Evolutionary conservation across 2,329 filamentous ascomycete species (phyloP).

Genomic region (Dactylellina leptospora): DNA sequence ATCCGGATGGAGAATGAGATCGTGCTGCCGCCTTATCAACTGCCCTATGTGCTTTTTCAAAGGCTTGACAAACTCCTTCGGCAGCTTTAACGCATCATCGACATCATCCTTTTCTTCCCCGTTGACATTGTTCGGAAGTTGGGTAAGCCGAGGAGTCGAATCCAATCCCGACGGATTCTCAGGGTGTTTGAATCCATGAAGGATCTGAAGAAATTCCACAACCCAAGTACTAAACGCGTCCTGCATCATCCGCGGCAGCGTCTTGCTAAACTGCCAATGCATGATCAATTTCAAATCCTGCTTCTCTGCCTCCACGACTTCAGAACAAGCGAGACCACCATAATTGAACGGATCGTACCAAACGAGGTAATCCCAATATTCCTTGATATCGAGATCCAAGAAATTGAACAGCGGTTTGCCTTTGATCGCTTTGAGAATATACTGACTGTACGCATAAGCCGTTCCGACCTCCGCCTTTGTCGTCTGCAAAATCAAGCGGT

Average conservation of each 20-base stretch:
- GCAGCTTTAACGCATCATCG: conserved; percentile 71
- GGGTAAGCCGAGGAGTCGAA: conserved; percentile 68
- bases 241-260: conserved; percentile 82
- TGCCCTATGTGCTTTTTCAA: conserved; percentile 85
- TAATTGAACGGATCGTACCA: conserved; percentile 99
- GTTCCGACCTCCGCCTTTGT: conserved; percentile 97
- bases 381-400: conserved; percentile 93
- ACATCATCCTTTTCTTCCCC: conserved; percentile 64
- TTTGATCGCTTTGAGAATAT: conserved; percentile 97
- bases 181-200: conserved; percentile 85
- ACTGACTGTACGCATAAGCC: conserved; percentile 94
- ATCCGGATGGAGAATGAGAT: conserved; percentile 87
- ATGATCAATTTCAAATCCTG: conserved; percentile 90
- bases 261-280: conserved; percentile 97
- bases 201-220: conserved; percentile 91
- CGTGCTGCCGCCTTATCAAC: conserved; percentile 84
- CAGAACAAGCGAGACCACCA: conserved; percentile 87
- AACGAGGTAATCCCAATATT: conserved; percentile 98
- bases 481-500: conserved; percentile 88
- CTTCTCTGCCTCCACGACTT: conserved; percentile 69
- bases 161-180: conserved; percentile 61
- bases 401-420: conserved; percentile 96
- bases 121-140: conserved; percentile 71
- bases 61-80: conserved; percentile 85
- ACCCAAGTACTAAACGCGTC: conserved; percentile 90